Percentiles rank a stretch among this genome's conserved stretches.
These are phyloP conservation scores for Acanthamoeba royreba DNA, from an alignment of 208 protist genomes.

Conservation along the genomic window DNA sequence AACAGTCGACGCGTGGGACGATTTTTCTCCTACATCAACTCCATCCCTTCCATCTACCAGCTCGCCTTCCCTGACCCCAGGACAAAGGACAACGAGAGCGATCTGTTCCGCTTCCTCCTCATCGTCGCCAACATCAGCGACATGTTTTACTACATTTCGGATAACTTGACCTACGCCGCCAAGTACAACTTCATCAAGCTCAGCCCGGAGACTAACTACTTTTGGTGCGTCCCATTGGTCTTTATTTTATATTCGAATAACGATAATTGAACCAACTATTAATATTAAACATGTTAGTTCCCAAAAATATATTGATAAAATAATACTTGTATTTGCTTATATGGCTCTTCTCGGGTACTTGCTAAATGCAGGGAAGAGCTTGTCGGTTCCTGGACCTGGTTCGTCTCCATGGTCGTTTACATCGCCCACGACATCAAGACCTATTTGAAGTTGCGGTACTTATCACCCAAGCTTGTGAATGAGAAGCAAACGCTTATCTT, in stretches of 20 bases:
- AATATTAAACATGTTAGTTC: background rate
- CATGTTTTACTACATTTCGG: constrained; percentile 14
- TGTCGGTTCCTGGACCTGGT: constrained; percentile 5
- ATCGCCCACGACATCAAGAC: constrained; percentile 1
- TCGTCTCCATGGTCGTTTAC: constrained; percentile 15
- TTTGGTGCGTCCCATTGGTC: background rate
- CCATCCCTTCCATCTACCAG: background rate
- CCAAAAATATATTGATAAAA: no score
- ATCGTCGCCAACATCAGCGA: background rate
- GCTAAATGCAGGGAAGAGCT: background rate
- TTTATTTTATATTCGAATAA: background rate
- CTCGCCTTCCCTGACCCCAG: background rate
- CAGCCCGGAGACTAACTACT: constrained; percentile 20
- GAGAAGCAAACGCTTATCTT: background rate
- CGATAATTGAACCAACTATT: background rate
- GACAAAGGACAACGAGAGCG: background rate
- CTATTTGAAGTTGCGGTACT: background rate
- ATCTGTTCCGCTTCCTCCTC: constrained; percentile 10
- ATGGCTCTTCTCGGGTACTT: no score
- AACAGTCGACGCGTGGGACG: background rate
- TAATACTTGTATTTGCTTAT: no score
- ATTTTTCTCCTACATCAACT: background rate
- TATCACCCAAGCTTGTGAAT: background rate
- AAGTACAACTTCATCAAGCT: constrained; percentile 37
- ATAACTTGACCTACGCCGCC: background rate